A percentile compares a stretch with the other conserved stretches of the same genome.
phyloP scores from a whole-genome alignment of 306 rosid genomes.

The Dryas octopetala region DNA sequence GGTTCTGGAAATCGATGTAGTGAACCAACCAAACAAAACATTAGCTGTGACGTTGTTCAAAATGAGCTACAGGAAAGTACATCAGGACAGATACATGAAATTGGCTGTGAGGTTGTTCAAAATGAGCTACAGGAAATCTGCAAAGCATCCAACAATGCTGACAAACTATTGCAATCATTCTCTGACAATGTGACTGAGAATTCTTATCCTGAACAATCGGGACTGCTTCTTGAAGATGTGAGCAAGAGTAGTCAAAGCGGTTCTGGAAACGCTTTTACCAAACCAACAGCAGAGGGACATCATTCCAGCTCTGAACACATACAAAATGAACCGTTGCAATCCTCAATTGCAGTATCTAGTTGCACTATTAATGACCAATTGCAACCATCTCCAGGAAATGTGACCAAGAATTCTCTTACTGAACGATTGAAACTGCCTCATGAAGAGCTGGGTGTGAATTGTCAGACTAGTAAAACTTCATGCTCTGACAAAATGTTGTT shows the following conservation, averaged over 20 bases:
- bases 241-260: slow-evolving; percentile 30
- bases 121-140: slow-evolving; percentile 37
- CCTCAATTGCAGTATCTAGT: slow-evolving; percentile 17
- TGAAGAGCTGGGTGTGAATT: slow-evolving; percentile 9
- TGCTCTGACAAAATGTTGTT: slow-evolving; percentile 1
- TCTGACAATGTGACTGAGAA: slow-evolving; percentile 30
- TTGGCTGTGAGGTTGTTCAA: slow-evolving; percentile 33
- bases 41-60: slow-evolving; percentile 34
- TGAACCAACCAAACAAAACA: slow-evolving; percentile 38
- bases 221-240: slow-evolving; percentile 22
- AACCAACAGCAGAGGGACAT: slow-evolving; percentile 14
- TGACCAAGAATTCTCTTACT: slow-evolving; percentile 16
- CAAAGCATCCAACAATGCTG: slow-evolving; percentile 16
- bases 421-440: slow-evolving; percentile 11
- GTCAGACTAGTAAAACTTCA: slow-evolving; percentile 17
- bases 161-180: slow-evolving; percentile 32
- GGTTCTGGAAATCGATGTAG: slow-evolving; percentile 34
- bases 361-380: slow-evolving; percentile 17
- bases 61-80: slow-evolving; percentile 33
- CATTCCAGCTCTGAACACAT: neutral
- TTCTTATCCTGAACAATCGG: slow-evolving; percentile 38
- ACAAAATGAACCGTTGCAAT: slow-evolving; percentile 15
- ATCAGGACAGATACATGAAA: slow-evolving; percentile 29
- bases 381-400: slow-evolving; percentile 28
- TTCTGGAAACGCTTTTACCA: slow-evolving; percentile 19